A percentile compares a stretch with the other conserved stretches of the same genome.
phyloP scores from a whole-genome alignment of 2,329 filamentous ascomycete species.

The Alternaria sp. region DNA sequence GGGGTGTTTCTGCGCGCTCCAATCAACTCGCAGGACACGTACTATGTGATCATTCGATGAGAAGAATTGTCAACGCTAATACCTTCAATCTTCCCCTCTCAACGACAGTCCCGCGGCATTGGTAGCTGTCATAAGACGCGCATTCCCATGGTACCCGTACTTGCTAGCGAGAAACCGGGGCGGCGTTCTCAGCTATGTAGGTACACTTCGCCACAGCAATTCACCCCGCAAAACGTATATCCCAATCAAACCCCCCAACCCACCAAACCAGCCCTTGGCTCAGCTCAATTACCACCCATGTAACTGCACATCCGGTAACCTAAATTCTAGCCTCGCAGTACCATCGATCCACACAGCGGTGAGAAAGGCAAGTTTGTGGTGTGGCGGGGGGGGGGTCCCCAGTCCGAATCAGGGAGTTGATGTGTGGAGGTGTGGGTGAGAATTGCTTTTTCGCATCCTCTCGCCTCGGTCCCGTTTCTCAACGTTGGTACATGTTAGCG shows the following conservation, averaged over 20 bases:
- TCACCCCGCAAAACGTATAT: neutral
- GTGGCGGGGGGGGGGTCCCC: neutral
- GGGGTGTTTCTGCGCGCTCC: neutral
- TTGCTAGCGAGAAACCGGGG: neutral
- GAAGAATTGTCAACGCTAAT: neutral
- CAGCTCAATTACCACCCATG: neutral
- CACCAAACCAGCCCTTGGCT: neutral
- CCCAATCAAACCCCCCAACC: neutral
- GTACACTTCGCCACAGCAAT: neutral
- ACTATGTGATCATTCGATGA: neutral
- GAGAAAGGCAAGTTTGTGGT: neutral
- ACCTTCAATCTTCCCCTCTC: neutral
- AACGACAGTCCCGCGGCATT: neutral
- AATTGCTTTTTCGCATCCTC: neutral
- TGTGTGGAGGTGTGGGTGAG: neutral
- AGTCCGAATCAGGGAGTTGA: neutral
- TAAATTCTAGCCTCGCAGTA: neutral
- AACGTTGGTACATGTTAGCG: conserved; percentile 1
- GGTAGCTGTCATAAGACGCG: neutral
- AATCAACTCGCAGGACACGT: neutral
- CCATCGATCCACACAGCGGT: neutral
- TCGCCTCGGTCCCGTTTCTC: conserved; percentile 1
- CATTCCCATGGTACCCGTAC: neutral
- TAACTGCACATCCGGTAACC: neutral
- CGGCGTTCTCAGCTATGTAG: neutral